Evolutionary conservation across 805 yeast genomes (phyloP).

Genomic region (Pichia paraexigua): DNA sequence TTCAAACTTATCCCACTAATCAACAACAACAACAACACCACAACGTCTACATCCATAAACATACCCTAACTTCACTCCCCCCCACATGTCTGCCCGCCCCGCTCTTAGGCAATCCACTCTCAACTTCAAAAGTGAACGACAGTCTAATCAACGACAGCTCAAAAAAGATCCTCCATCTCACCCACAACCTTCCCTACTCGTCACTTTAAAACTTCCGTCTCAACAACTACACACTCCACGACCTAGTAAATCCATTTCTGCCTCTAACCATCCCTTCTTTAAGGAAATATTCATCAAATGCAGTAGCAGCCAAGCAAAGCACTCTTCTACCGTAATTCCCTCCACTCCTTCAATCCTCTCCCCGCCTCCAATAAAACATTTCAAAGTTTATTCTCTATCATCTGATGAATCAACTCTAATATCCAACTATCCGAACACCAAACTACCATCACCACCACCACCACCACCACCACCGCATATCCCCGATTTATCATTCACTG

Average conservation of each 20-base stretch:
- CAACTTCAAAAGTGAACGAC: neutral
- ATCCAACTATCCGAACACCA: neutral
- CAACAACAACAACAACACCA: no score
- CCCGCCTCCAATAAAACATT: neutral
- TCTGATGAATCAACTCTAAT: neutral
- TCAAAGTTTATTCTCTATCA: slow-evolving; percentile 3
- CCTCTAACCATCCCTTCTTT: slow-evolving; percentile 12
- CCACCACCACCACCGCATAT: neutral
- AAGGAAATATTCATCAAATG: slow-evolving; percentile 3
- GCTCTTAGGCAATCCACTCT: neutral
- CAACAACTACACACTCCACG: neutral
- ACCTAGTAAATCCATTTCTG: neutral
- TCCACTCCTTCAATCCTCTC: neutral
- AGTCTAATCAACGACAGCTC: neutral
- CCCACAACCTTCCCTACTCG: neutral
- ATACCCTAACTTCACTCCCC: no score
- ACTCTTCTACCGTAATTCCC: neutral
- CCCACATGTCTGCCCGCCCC: neutral
- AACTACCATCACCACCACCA: neutral
- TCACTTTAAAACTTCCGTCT: neutral
- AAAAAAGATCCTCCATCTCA: neutral
- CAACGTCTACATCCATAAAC: no score
- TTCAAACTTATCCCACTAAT: no score
- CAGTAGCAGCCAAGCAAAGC: neutral
- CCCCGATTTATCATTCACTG: neutral